Evolutionary conservation across 768 basidiomycete species (phyloP), one percentile per base, ranked within the genome.

Genomic region (Suillus fuscotomentosus): DNA sequence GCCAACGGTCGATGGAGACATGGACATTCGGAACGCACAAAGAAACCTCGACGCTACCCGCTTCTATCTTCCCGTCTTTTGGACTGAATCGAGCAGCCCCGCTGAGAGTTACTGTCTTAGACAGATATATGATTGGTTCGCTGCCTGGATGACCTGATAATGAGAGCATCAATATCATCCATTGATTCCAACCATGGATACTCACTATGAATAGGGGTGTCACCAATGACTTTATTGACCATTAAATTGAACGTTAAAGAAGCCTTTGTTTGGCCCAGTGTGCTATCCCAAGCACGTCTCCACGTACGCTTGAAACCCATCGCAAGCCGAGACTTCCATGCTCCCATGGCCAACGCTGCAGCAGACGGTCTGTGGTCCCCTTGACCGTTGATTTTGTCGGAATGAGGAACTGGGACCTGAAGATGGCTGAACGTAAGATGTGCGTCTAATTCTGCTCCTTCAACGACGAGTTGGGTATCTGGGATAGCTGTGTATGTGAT

Each of bases 281-380:
- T 90, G 60, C 85, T 81, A 66, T 90, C 87, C 79, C 90, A 86
- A 48, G 89, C 89, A 61, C 85, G 81, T 59, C 88, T 86, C 79
- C 89, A 83, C 31, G 90, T 85, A 63, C 91, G 80, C 54, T 80
- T 81, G 59, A 90, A 78, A 65, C 90, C 87, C 56, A 81, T 82
- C 42, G 80, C 80, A 61, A 91, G 73, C 36, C 87, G 83, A 39
- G 81, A 83, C 67, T 83, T 87, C 88, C 86, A 90, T n/a, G 85
- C 83, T 4, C 83, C 82, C 74, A 89, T 81, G 2, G 75, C 75
- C 27, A 76, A 72, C 15, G 66, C 85, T 83, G 67, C 83, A 62
- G 70, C 77, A 69, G 59, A 75, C 50, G 73, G 62, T 1, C 36
- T 63, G 43, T 69, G 69, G 22, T 55, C 63, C 42, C 63, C 62